These are phyloP conservation scores for Fusarium torulosum DNA, from an alignment of 2,329 filamentous ascomycete species.

Conservation along the genomic window DNA sequence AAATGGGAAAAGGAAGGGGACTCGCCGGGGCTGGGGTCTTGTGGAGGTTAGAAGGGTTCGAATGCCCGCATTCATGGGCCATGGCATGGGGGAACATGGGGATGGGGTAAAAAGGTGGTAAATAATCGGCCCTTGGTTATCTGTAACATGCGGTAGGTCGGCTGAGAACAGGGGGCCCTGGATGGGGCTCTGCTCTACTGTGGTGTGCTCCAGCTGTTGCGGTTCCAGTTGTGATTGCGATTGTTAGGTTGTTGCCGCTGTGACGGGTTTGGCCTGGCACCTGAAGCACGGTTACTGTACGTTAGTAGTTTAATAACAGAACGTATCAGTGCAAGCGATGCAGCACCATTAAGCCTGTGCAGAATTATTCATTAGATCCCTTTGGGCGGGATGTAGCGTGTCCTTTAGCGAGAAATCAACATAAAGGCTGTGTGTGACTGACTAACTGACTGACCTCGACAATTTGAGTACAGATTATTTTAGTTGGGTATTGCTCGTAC, in stretches of 20 bases:
- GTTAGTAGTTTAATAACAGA: too few species aligned
- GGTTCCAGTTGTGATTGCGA: slow-evolving; percentile 16
- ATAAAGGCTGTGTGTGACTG: neutral
- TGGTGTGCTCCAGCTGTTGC: too few species aligned
- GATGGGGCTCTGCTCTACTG: slow-evolving; percentile 42
- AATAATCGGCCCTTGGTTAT: slow-evolving; percentile 41
- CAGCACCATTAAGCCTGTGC: neutral
- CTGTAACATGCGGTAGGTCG: slow-evolving; percentile 44
- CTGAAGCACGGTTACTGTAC: too few species aligned
- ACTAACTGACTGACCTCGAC: too few species aligned
- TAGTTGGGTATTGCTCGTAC: too few species aligned
- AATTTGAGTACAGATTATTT: too few species aligned
- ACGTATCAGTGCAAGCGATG: neutral
- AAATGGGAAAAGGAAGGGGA: slow-evolving; percentile 24
- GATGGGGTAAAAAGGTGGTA: slow-evolving; percentile 42
- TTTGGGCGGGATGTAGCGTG: too few species aligned
- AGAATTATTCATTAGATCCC: neutral
- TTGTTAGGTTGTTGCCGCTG: neutral
- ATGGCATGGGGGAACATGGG: slow-evolving; percentile 27
- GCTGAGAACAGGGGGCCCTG: slow-evolving; percentile 36
- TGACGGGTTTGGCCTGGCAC: neutral
- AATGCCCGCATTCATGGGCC: slow-evolving; percentile 9
- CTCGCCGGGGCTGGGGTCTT: slow-evolving; percentile 41
- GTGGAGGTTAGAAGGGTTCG: slow-evolving; percentile 39
- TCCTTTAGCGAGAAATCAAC: neutral